Conservation (phyloP, 805 yeast genomes). For the Saccharomycopsis guyanensis region DNA sequence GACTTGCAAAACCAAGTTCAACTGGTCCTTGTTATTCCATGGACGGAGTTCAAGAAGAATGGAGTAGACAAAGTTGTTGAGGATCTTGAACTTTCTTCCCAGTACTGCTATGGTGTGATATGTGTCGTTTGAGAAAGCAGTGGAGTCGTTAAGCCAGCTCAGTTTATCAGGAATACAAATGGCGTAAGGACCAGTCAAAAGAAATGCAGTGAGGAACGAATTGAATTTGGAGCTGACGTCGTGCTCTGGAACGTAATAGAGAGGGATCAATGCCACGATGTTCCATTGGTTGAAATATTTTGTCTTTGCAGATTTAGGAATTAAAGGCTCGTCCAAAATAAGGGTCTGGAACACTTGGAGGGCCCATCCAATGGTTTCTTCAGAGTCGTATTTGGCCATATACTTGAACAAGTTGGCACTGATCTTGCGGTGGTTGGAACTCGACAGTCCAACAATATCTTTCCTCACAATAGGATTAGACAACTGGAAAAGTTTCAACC, state of each 20-base stretch:
- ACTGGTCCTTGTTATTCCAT: slow-evolving; percentile 65
- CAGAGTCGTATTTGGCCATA: slow-evolving; percentile 46
- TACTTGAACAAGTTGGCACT: slow-evolving; percentile 63
- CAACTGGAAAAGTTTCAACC: slow-evolving; percentile 43
- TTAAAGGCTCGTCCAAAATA: slow-evolving; percentile 51
- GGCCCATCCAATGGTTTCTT: slow-evolving; percentile 32
- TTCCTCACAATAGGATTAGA: slow-evolving; percentile 53
- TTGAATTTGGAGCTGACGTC: slow-evolving; percentile 34
- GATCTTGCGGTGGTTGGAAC: slow-evolving; percentile 43
- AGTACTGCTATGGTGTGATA: slow-evolving; percentile 43
- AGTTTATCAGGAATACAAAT: slow-evolving; percentile 38
- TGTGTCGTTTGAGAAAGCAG: slow-evolving; percentile 21
- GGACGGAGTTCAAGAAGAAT: slow-evolving; percentile 65
- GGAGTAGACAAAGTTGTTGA: slow-evolving; percentile 61
- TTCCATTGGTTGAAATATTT: slow-evolving; percentile 74
- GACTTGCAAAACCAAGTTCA: slow-evolving; percentile 44
- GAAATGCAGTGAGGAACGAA: slow-evolving; percentile 40
- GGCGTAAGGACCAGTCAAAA: slow-evolving; percentile 45
- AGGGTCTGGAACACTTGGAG: slow-evolving; percentile 46
- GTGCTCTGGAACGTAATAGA: slow-evolving; percentile 36
- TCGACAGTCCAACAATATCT: slow-evolving; percentile 40
- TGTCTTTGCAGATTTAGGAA: slow-evolving; percentile 49
- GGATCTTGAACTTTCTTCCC: slow-evolving; percentile 45
- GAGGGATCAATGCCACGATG: slow-evolving; percentile 45
- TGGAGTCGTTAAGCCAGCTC: slow-evolving; percentile 38